Conservation (phyloP, 1,139 yeast genomes). For the Hyphopichia khmerensis region DNA sequence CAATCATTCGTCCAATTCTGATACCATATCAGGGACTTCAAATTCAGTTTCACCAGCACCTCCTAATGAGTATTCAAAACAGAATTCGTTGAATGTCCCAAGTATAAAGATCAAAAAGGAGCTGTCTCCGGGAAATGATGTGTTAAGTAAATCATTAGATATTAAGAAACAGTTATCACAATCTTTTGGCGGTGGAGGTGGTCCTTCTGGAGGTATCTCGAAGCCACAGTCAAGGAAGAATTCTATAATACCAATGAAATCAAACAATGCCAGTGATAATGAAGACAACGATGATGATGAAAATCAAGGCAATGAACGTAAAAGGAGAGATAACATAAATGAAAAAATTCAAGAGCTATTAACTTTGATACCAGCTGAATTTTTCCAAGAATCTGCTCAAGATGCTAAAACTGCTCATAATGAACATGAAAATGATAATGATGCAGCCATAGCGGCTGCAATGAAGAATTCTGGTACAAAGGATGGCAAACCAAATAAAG, state of each 20-base stretch:
- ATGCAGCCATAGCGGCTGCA: conserved; percentile 29
- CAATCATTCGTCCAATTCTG: conserved; percentile 16
- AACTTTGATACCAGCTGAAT: conserved; percentile 62
- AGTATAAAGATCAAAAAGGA: conserved; percentile 30
- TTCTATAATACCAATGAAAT: conserved; percentile 29
- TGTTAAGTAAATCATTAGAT: conserved; percentile 33
- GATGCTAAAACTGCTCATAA: conserved; percentile 5
- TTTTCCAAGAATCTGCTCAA: conserved; percentile 35
- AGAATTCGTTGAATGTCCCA: conserved; percentile 23
- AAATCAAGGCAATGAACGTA: conserved; percentile 52
- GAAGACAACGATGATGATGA: conserved; percentile 36
- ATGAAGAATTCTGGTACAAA: conserved; percentile 64
- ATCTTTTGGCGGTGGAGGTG: conserved; percentile 28
- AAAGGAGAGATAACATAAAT: conserved; percentile 84
- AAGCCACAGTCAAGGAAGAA: conserved; percentile 44
- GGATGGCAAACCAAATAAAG: conserved; percentile 92
- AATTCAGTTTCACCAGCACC: conserved; percentile 17
- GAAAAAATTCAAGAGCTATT: conserved; percentile 84
- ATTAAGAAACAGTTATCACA: conserved; percentile 44
- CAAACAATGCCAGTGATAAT: conserved; percentile 29
- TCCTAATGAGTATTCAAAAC: conserved; percentile 12
- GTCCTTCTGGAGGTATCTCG: conserved; percentile 33
- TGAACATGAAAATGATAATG: conserved; percentile 14
- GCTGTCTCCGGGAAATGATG: conserved; percentile 16
- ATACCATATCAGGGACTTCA: conserved; percentile 17